Percentiles rank a stretch among this genome's conserved stretches.
Evolutionary conservation across 306 rosid genomes (phyloP).

Genomic region (Spatholobus suberectus): DNA sequence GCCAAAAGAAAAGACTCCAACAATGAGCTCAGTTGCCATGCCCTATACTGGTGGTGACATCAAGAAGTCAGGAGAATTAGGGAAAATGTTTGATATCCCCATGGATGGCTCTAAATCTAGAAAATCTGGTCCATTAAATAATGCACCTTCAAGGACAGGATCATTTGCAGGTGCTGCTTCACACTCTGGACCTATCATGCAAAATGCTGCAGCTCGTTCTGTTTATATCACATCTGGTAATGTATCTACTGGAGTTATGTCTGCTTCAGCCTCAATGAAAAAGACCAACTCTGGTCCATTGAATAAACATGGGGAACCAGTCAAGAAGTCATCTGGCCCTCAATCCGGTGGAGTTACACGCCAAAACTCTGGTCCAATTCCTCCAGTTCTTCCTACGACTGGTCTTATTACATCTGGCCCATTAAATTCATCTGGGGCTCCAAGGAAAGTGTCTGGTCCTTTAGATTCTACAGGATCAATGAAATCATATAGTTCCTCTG

Average conservation of each 20-base stretch:
- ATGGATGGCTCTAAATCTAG: constrained; percentile 90
- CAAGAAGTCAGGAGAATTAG: constrained; percentile 92
- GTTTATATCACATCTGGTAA: constrained; percentile 80
- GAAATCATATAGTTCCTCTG: constrained; percentile 63
- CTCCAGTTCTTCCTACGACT: constrained; percentile 92
- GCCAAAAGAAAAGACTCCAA: constrained; percentile 93
- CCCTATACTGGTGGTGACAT: constrained; percentile 99
- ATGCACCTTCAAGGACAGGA: constrained; percentile 87
- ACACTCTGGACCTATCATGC: constrained; percentile 89
- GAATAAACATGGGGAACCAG: constrained; percentile 95
- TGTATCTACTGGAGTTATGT: constrained; percentile 67
- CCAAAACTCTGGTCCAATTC: constrained; percentile 96
- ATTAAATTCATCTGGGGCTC: constrained; percentile 95
- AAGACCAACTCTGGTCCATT: constrained; percentile 96
- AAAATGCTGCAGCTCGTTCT: constrained; percentile 77
- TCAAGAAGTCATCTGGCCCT: constrained; percentile 97
- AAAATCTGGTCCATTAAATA: constrained; percentile 85
- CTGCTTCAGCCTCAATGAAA: constrained; percentile 78
- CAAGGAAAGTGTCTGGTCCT: constrained; percentile 96
- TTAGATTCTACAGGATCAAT: constrained; percentile 82
- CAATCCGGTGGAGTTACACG: constrained; percentile 97
- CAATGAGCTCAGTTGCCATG: constrained; percentile 95
- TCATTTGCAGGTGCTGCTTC: constrained; percentile 96
- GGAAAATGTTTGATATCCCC: constrained; percentile 98
- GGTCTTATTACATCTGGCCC: constrained; percentile 98